Base-by-base conservation (phyloP, 2,329 filamentous ascomycete species). In the Xylariaceae sp. region DNA sequence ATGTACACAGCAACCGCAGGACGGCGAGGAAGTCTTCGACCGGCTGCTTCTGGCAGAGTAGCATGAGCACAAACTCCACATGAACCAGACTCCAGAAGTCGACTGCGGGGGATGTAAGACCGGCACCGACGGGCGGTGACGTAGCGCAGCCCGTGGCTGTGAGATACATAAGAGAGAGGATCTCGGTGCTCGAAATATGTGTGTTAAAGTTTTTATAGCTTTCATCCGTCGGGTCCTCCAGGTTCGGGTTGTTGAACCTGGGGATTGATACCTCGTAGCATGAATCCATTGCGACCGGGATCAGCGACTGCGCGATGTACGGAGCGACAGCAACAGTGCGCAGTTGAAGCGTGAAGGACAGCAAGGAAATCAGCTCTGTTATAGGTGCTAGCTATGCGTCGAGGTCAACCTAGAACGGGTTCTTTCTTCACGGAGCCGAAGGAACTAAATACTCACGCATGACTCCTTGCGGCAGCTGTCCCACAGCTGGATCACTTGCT, bases 21-120 rank as follows among this genome's bases (percentile, higher is more conserved):
- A 88, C 88, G 23, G 81, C 77, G 1, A 83, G 74, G 50, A 90
- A 87, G 48, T 91, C 86, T 1, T 77, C 71, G 0, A 85, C 74
- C 1, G 83, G 82, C 57, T 92, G 89, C 52, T 86, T 86, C 26
- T 83, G 83, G 56, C 83, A 86, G 1, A 93, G 78, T 64, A 90
- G 81, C 52, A 89, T 76, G 12, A 90, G 73, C 9, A 89, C 81
- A 60, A 89, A 86, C 44, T 89, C 83, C 20, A 85, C 81, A 2
- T 87, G 82, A 57, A 92, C 83, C 40, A 79, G 73, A 57, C 78
- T 81, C 90, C 90, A 95, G 65, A 92, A 89, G 37, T 77, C 72
- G 0, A 69, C 66, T 18, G 74, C 72, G 9, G 73, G 71, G 12
- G 70, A 56, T 10, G 62, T 59, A n/a, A 61, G 50, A 42, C 57